Base-by-base conservation (phyloP, 2,329 filamentous ascomycete genomes). In the Sporothrix schenckii region DNA sequence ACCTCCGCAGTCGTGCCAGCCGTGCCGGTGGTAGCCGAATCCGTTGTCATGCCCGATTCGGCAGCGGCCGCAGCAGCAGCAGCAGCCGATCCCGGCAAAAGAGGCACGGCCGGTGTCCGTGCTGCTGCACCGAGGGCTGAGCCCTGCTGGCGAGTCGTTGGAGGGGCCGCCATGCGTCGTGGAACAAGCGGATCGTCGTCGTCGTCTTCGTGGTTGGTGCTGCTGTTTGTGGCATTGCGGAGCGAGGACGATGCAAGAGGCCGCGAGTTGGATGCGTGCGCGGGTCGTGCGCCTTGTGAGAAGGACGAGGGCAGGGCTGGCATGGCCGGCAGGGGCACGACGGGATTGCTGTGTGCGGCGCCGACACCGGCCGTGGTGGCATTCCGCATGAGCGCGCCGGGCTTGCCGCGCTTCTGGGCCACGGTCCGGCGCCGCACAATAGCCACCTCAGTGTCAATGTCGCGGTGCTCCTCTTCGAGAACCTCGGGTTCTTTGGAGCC, bases 361-460 rank as follows among this genome's bases (percentile, higher is more conserved):
- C 56, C 16, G 21, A 49, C 10, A 73, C 77, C 75, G 9, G 82
- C 79, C 9, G 80, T 82, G 1, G 86, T 85, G 11, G 83, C 80
- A 30, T 85, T 79, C 63, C 84, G 83, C 72, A 86, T 81, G 47
- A 88, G 76, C 69, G 81, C 81, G 65, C 79, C 78, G 71, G 84
- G 79, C 60, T 81, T 78, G 70, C 83, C 84, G 74, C 86, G 83
- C 67, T 85, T 85, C 75, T 89, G 88, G 49, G 90, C 86, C 19
- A 91, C 89, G 3, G 92, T 94, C 73, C 92, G 85, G 73, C 91
- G 85, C 74, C 92, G 86, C 66, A 92, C 91, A 75, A 94, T 88
- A 73, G 92, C 92, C 24, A 95, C 91, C 77, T 94, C 92, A 1
- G 89, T 88, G 70, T 90, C 92, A 70, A 94, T 83, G 75, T 92